Evolutionary conservation across 2,329 filamentous ascomycete species (phyloP).

Genomic region (Apiospora kogelbergensis): DNA sequence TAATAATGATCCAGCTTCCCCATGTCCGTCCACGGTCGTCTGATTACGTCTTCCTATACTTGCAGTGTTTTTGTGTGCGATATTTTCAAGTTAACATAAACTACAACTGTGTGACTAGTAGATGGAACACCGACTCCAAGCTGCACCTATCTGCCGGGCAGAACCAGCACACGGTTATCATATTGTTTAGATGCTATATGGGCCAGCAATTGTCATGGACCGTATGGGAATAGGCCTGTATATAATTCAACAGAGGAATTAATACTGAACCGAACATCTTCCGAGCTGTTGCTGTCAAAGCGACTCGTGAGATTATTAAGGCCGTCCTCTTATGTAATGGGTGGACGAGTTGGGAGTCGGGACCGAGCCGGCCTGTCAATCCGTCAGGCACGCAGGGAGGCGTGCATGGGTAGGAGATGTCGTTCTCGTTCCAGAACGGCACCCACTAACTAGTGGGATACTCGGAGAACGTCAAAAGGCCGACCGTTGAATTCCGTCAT

Average conservation of each 20-base stretch:
- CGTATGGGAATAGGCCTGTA: too few species aligned
- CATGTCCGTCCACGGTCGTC: not conserved
- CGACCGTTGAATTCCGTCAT: slow-evolving; percentile 2
- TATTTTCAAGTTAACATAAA: not conserved
- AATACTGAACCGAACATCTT: not conserved
- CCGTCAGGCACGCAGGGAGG: not conserved
- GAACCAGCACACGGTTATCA: not conserved
- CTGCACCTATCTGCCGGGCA: not conserved
- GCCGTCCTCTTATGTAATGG: not conserved
- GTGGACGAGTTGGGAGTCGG: not conserved
- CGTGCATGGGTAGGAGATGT: not conserved
- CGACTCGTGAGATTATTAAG: not conserved
- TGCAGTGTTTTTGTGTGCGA: not conserved
- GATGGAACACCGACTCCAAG: not conserved
- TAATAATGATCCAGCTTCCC: not conserved
- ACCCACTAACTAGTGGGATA: not conserved
- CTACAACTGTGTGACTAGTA: not conserved
- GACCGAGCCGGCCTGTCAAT: not conserved
- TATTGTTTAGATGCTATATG: not conserved
- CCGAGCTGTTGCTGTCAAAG: not conserved
- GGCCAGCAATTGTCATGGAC: not conserved
- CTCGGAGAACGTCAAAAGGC: not conserved
- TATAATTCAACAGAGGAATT: too few species aligned
- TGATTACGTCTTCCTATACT: not conserved
- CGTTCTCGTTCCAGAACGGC: not conserved